Evolutionary conservation across 352 stramenopile genomes (phyloP), one percentile per base, ranked within the genome.

Genomic region (Albugo candida): DNA sequence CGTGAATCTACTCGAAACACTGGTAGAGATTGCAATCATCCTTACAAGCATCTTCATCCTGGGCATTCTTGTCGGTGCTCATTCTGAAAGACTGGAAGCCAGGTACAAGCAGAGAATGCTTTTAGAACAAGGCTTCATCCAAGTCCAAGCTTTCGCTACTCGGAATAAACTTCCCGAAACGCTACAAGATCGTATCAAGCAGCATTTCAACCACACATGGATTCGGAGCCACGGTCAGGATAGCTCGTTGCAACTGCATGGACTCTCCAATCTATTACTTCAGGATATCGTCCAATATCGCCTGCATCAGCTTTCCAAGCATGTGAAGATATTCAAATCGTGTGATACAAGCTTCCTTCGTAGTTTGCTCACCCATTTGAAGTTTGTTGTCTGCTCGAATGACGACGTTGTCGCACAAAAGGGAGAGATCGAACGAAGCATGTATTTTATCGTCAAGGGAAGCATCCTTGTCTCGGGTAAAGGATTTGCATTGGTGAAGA

Each of bases 161-260:
- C 69, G 56, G 48, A 78, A 81, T 47, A 59, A 80, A 13, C 66
- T 83, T 0, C 67, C 71, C 4, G 60, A 54, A 11, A 56, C 65
- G 18, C 58, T 81, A 14, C 62, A 65, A 0, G 56, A 75, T 18
- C 66, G 70, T 8, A 53, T 83, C 16, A 61, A 63, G 2, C 59
- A 72, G 0, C 81, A 80, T 47, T 81, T 79, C 47, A 77, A 57
- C 17, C 79, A 81, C 55, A 80, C 68, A 14, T 81, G 68, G 71
- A 55, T 83, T 1, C 69, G 69, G 10, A 76, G 74, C 47, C 64
- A 73, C 45, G 68, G 71, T 14, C 56, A 80, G 44, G 66, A 81
- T 41, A 65, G 81, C 44, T 53, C 70, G 38, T 64, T 79, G 24
- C 67, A 64, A 16, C 59, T 78, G n/a, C 51, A 65, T 3, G 65